Evolutionary conservation across 1,139 yeast genomes (phyloP).

Genomic region (Candida sanyaensis): DNA sequence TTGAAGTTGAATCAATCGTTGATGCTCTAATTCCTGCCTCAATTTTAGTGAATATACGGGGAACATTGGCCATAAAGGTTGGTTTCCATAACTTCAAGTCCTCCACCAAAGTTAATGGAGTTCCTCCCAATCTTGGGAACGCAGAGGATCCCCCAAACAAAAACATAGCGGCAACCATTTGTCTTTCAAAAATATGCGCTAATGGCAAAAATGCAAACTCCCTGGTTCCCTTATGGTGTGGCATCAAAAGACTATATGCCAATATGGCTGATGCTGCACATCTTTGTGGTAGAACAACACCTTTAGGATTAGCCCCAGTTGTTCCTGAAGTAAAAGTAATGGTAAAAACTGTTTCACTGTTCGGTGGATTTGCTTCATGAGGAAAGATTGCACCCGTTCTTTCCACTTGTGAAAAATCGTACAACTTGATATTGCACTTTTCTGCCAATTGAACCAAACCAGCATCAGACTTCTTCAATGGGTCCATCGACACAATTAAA

Average conservation of each 20-base stretch:
- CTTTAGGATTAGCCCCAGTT: constrained; percentile 44
- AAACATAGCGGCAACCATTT: constrained; percentile 30
- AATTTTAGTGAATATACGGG: constrained; percentile 63
- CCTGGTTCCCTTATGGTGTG: constrained; percentile 15
- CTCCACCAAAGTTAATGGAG: constrained; percentile 51
- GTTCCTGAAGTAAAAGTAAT: constrained; percentile 47
- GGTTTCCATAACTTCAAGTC: constrained; percentile 61
- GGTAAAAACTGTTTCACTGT: constrained; percentile 32
- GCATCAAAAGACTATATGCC: constrained; percentile 10
- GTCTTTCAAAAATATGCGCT: constrained; percentile 44
- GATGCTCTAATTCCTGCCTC: constrained; percentile 52
- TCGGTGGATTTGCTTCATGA: constrained; percentile 26
- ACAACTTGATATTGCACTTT: constrained; percentile 23
- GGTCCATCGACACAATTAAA: constrained; percentile 39
- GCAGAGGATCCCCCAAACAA: constrained; percentile 42
- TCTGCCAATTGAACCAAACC: constrained; percentile 24
- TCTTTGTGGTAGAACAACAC: constrained; percentile 36
- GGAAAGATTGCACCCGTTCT: constrained; percentile 29
- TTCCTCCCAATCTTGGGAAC: constrained; percentile 45
- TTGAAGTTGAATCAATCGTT: constrained; percentile 26
- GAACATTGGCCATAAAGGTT: constrained; percentile 56
- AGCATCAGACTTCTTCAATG: constrained; percentile 20
- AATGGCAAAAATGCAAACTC: constrained; percentile 32
- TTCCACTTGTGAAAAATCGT: constrained; percentile 35
- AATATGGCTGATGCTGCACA: constrained; percentile 27